Evolutionary conservation across 2,329 filamentous ascomycete species (phyloP).

Genomic region (Colletotrichum brevisporum): DNA sequence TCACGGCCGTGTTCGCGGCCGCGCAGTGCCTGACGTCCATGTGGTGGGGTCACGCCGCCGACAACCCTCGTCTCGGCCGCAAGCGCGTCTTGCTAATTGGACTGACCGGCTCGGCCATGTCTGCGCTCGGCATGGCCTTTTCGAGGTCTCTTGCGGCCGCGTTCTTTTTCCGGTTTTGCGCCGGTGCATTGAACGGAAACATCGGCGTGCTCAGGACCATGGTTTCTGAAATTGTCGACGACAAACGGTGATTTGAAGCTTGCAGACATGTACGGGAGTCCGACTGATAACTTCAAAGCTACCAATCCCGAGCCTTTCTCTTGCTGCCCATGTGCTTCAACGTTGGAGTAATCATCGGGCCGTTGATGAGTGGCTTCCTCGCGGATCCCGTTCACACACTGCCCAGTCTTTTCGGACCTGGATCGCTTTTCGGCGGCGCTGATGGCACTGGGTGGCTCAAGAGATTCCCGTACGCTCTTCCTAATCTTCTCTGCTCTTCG

Average conservation of each 20-base stretch:
- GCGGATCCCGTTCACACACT: conserved; percentile 43
- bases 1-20: conserved; percentile 42
- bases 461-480: conserved; percentile 44
- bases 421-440: conserved; percentile 40
- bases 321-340: conserved; percentile 45
- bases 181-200: conserved; percentile 43
- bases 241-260: conserved; percentile 34
- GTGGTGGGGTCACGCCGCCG: conserved; percentile 42
- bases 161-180: conserved; percentile 42
- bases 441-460: conserved; percentile 43
- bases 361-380: conserved; percentile 44
- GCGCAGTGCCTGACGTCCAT: conserved; percentile 43
- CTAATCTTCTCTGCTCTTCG: conserved; percentile 41
- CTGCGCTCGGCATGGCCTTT: conserved; percentile 80
- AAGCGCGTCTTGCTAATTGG: conserved; percentile 43
- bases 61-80: conserved; percentile 39
- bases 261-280: neutral
- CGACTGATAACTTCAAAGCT: neutral
- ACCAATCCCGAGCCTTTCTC: conserved; percentile 42
- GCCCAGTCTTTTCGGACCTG: conserved; percentile 42
- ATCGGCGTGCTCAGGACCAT: conserved; percentile 43
- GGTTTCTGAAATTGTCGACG: conserved; percentile 43
- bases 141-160: conserved; percentile 67
- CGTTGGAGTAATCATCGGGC: conserved; percentile 44
- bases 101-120: conserved; percentile 66